These are phyloP conservation scores for Nakazawaea ernobii DNA, from an alignment of 805 yeast species.

Conservation along the genomic window DNA sequence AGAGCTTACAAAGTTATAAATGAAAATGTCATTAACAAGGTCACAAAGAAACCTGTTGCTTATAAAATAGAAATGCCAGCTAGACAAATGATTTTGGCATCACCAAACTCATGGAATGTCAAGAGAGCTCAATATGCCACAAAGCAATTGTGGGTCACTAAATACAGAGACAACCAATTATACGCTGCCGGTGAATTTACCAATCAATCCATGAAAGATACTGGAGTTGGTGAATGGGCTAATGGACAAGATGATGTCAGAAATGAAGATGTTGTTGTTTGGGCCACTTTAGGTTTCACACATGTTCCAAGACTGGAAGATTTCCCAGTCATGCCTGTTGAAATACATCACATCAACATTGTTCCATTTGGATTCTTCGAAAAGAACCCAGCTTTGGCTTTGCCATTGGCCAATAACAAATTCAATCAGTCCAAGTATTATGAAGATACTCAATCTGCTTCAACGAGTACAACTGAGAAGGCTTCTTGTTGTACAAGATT, in stretches of 20 bases:
- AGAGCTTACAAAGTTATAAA: slow-evolving; percentile 73
- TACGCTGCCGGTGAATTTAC: slow-evolving; percentile 86
- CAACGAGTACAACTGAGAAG: not conserved
- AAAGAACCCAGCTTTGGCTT: slow-evolving; percentile 71
- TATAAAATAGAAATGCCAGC: slow-evolving; percentile 74
- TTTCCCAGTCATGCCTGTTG: slow-evolving; percentile 89
- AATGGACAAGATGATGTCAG: slow-evolving; percentile 63
- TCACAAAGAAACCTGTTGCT: slow-evolving; percentile 67
- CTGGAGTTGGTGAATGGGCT: slow-evolving; percentile 71
- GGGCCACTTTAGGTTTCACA: slow-evolving; percentile 80
- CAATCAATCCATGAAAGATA: slow-evolving; percentile 66
- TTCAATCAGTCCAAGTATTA: slow-evolving; percentile 52
- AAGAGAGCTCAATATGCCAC: slow-evolving; percentile 75
- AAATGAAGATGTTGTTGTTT: slow-evolving; percentile 69
- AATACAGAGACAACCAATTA: slow-evolving; percentile 65
- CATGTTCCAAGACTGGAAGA: slow-evolving; percentile 82
- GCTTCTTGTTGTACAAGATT: slow-evolving; percentile 9
- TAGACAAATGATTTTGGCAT: slow-evolving; percentile 68
- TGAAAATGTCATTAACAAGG: slow-evolving; percentile 65
- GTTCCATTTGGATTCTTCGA: slow-evolving; percentile 73
- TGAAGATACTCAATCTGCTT: slow-evolving; percentile 1
- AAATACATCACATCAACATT: slow-evolving; percentile 61
- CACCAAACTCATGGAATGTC: slow-evolving; percentile 54
- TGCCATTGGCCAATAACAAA: slow-evolving; percentile 63
- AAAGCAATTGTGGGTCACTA: slow-evolving; percentile 78